phyloP scores from a whole-genome alignment of 805 yeast genomes.

The Saccharomycodes ludwigii region DNA sequence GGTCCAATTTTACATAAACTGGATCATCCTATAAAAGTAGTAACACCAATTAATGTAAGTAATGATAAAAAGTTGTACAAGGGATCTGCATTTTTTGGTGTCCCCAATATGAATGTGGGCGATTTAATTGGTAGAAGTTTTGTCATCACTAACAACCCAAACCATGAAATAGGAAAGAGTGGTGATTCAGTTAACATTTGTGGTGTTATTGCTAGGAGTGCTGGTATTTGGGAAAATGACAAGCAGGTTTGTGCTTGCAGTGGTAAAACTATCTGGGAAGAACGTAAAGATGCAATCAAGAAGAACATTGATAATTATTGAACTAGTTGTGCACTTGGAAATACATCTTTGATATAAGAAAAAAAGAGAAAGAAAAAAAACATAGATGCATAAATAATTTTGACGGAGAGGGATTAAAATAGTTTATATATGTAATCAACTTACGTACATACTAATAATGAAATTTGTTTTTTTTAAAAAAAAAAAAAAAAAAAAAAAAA shows the following conservation, averaged over 20 bases:
- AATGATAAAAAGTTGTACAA: slow-evolving; percentile 23
- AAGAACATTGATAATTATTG: slow-evolving; percentile 15
- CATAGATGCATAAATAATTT: no score
- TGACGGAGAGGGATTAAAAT: no score
- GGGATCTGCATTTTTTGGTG: slow-evolving; percentile 34
- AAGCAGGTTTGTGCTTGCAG: slow-evolving; percentile 89
- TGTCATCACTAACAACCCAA: slow-evolving; percentile 19
- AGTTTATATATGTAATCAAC: no score
- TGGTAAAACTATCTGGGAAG: slow-evolving; percentile 95
- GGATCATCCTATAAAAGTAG: slow-evolving; percentile 14
- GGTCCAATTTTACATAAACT: slow-evolving; percentile 38
- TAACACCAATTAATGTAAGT: slow-evolving; percentile 26
- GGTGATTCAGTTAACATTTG: slow-evolving; percentile 36
- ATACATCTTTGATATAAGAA: no score
- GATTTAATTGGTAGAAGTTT: slow-evolving; percentile 60
- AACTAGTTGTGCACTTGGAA: no score
- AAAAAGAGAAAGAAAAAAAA: no score
- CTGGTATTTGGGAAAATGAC: slow-evolving; percentile 95
- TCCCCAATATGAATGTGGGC: slow-evolving; percentile 23
- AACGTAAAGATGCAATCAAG: slow-evolving; percentile 59
- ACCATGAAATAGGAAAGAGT: slow-evolving; percentile 17
- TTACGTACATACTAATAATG: no score
- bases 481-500: no score
- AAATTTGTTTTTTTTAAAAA: no score
- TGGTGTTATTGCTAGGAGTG: slow-evolving; percentile 91